These are phyloP conservation scores for Climacium dendroides DNA, from an alignment of 225 moss, liverwort and hornwort genomes.

Conservation along the genomic window DNA sequence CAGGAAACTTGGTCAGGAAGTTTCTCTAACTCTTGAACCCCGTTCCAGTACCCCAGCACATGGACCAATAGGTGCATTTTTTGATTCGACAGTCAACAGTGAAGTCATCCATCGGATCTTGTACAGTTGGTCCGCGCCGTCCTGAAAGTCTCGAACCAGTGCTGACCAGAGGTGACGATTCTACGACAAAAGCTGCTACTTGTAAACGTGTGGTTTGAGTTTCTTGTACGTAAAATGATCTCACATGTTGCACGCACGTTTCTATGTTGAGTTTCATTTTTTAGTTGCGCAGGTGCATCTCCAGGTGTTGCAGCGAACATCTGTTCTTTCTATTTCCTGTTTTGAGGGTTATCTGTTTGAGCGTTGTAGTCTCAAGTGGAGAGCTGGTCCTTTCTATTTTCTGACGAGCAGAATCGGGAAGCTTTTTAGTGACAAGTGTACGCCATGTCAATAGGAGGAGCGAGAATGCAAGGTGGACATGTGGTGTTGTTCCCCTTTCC, in stretches of 20 bases:
- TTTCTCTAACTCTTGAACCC: neutral
- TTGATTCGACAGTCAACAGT: neutral
- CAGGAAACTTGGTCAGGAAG: neutral
- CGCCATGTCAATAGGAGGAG: neutral
- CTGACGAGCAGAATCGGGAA: neutral
- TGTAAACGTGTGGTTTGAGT: neutral
- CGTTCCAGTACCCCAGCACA: too few species aligned
- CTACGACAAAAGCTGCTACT: too few species aligned
- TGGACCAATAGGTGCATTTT: too few species aligned
- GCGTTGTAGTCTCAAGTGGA: neutral
- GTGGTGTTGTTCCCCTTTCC: slow-evolving; percentile 30
- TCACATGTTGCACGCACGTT: neutral
- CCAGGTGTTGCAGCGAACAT: neutral
- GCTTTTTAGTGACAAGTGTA: neutral
- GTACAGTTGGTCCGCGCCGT: too few species aligned
- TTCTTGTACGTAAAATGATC: neutral
- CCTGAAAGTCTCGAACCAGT: neutral
- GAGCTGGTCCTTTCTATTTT: neutral
- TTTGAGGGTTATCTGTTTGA: neutral
- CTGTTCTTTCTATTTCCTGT: neutral
- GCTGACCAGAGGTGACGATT: neutral
- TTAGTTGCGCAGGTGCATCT: neutral
- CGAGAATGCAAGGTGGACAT: slow-evolving; percentile 6
- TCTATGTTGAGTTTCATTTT: too few species aligned
- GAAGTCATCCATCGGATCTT: neutral